These are phyloP conservation scores for Jaltomata sinuosa DNA, from an alignment of 257 asterid genomes.

Conservation along the genomic window DNA sequence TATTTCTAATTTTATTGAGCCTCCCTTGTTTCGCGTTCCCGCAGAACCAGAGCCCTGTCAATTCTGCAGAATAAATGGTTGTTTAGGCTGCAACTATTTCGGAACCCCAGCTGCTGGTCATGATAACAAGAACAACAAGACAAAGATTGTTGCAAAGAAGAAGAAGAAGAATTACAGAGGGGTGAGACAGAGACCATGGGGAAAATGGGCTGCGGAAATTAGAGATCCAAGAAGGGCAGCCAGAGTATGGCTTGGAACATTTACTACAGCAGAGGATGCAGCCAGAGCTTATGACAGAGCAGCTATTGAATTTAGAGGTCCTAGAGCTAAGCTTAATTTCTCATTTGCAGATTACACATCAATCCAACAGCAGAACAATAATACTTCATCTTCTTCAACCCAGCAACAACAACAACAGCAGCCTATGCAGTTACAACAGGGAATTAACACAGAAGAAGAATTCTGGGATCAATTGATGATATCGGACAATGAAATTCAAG, in stretches of 20 bases:
- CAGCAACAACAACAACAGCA: not conserved
- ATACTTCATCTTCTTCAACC: not conserved
- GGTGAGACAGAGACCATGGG: slow-evolving; percentile 92
- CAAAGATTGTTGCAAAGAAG: not conserved
- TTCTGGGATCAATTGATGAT: not conserved
- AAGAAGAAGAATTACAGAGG: slow-evolving; percentile 84
- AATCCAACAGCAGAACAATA: not conserved
- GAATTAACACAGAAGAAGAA: not conserved
- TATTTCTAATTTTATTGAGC: not conserved
- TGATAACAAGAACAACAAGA: slow-evolving; percentile 2
- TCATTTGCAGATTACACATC: slow-evolving; percentile 52
- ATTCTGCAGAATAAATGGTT: slow-evolving; percentile 45
- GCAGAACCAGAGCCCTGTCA: slow-evolving; percentile 33
- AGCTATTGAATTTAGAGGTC: slow-evolving; percentile 79
- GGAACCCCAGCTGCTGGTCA: not conserved
- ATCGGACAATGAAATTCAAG: slow-evolving; percentile 39
- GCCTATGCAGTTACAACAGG: not conserved
- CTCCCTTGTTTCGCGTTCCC: slow-evolving; percentile 12
- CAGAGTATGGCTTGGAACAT: slow-evolving; percentile 89
- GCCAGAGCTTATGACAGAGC: slow-evolving; percentile 77
- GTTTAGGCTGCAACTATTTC: slow-evolving; percentile 69
- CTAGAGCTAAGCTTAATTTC: slow-evolving; percentile 74
- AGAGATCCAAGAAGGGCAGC: slow-evolving; percentile 70
- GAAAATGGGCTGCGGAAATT: slow-evolving; percentile 91
- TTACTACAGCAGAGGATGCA: slow-evolving; percentile 66